Base-by-base conservation (phyloP, 1,139 yeast species). In the Suhomyces coccinellae region DNA sequence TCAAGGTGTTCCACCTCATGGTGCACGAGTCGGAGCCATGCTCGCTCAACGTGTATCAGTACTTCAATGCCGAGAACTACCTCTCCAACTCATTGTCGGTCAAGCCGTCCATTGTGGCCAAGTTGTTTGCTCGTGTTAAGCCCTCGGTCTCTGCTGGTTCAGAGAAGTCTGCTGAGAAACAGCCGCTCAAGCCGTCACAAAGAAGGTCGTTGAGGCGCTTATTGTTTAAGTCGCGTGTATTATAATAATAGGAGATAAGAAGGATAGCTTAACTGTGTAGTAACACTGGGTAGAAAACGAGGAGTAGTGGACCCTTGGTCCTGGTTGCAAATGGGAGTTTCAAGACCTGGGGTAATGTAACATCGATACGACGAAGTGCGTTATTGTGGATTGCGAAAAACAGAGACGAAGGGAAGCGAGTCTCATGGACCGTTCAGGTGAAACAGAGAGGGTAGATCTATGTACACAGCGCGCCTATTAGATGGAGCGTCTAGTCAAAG, bases 41-140 rank as follows among this genome's bases (percentile, higher is more conserved):
- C 12, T 22, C 12, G 4, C 31, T 45, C 8, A 41, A 41, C 16
- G 45, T 54, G 32, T 55, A 52, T 40, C 50, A 44, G 41, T 55
- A 46, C 48, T 55, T 55, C 38, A 55, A 52, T 34, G 44, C 50
- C 17, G 52, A 54, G 33, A 47, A 45, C 42, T 53, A 48, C 41
- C 48, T 53, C 36, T n/a, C 39, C 11, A 24, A 26, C 30, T 20
- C 40, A 11, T 36, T 45, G 17, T 22, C 34, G n/a, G 43, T 33
- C 24, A 45, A 38, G 24, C 30, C 40, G 8, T 45, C 48, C 11
- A 24, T 38, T 1, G 36, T 41, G 11, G 32, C 43, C 38, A 45
- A 41, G 16, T 13, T 41, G 24, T 17, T 45, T 30, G 10, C 33
- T 15, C 38, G 31, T 8, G 29, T 41, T 29, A 41, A 17, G 16